Evolutionary conservation across 768 basidiomycete genomes (phyloP), one percentile per base, ranked within the genome.

Genomic region (Tricholoma hemisulphureum): DNA sequence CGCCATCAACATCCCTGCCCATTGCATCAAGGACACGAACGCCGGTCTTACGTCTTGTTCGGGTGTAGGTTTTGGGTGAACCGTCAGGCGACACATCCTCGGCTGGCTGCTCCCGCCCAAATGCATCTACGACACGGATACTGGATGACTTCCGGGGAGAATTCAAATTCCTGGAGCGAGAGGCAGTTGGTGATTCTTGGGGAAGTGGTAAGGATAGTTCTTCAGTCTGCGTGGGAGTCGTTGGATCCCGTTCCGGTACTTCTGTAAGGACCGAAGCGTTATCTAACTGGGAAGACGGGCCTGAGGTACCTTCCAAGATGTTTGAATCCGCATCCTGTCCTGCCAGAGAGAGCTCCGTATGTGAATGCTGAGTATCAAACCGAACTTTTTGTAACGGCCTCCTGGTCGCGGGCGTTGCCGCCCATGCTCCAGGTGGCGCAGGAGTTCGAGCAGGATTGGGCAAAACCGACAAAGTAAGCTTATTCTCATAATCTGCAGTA

Each of bases 371-470:
- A 24, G 79, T 75, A 61, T 91, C 84, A 63, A 92, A 92, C 39
- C 90, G 84, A 54, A 93, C 90, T 67, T 88, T 88, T 59, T 86
- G 68, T 23, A 85, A 73, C 58, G 83, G 84, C 67, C 84, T 89
- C 63, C 79, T 75, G 18, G 71, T 53, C 3, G 76, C 77, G 2
- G 88, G 86, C 13, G 89, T 88, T 2, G 73, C 69, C 46, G 80
- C 60, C 86, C 87, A 90, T 37, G 79, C 87, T 35, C 89, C 89
- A 18, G 89, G 88, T 2, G 80, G 82, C n/a, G 78, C 83, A 39
- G 88, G 88, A 0, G 87, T 90, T 56, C 81, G 81, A 16, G 73
- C 58, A 21, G 83, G 76, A 10, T 83, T 68, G 6, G 79, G 71
- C 9, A 69, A 73, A 26, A 77, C 77, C 61, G 85, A 85, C 0